These are phyloP conservation scores for Dalbergia oliveri DNA, from an alignment of 306 rosid species.

Conservation along the genomic window DNA sequence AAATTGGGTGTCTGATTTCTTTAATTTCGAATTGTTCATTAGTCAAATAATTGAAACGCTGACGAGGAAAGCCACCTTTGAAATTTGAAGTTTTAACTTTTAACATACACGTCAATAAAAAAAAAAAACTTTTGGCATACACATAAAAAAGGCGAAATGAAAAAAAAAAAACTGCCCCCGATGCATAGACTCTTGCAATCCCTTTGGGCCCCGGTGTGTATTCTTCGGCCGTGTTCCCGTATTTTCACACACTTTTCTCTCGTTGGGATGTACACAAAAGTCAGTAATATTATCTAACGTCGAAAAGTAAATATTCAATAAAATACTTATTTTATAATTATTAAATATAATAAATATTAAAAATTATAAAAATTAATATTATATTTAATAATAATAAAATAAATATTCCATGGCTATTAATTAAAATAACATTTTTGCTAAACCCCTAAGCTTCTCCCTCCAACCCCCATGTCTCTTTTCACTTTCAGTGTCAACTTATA, in stretches of 20 bases:
- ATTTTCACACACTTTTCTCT: conserved; percentile 63
- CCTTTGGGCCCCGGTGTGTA: conserved; percentile 56
- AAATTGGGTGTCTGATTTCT: neutral
- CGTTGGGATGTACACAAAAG: conserved; percentile 60
- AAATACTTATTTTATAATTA: conserved; percentile 52
- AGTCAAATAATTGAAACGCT: conserved; percentile 36
- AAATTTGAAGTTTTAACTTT: conserved; percentile 38
- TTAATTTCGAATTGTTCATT: neutral
- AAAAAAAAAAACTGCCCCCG: conserved; percentile 23
- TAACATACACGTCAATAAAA: neutral
- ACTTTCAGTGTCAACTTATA: neutral
- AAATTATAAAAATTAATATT: too few species aligned
- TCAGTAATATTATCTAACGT: conserved; percentile 55
- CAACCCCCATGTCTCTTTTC: neutral
- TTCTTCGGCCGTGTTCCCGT: conserved; percentile 75
- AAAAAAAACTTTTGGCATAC: neutral
- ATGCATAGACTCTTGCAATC: conserved; percentile 49
- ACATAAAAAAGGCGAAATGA: neutral
- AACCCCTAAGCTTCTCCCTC: conserved; percentile 25
- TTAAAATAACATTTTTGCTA: conserved; percentile 63
- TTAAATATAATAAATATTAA: too few species aligned
- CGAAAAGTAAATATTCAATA: neutral
- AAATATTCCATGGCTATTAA: too few species aligned
- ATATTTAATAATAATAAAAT: too few species aligned
- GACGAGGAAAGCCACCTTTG: conserved; percentile 29